Evolutionary conservation across 176 grass and related monocot species (phyloP).

Genomic region (Aegilops bicornis): DNA sequence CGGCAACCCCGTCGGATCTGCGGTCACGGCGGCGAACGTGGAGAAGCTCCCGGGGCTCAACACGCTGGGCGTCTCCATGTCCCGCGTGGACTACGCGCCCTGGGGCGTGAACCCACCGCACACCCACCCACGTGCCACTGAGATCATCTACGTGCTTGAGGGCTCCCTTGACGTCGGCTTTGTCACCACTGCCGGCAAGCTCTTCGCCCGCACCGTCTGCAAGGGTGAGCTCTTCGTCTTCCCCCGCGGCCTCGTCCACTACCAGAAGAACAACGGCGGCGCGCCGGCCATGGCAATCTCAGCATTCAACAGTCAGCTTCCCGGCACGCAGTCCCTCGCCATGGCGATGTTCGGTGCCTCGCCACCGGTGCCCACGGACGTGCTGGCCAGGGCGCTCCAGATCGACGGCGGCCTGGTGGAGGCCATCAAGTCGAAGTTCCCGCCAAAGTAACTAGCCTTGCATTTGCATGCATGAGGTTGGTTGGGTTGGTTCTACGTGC

Average conservation of each 20-base stretch:
- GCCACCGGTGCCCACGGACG: not conserved
- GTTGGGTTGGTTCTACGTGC: not conserved
- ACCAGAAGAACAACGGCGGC: not conserved
- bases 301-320: not conserved
- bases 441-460: not conserved
- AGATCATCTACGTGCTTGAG: not conserved
- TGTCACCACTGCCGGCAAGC: not conserved
- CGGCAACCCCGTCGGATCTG: not conserved
- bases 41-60: not conserved
- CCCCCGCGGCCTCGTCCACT: not conserved
- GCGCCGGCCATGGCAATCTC: not conserved
- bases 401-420: not conserved
- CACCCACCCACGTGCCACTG: not conserved
- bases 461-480: not conserved
- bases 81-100: not conserved
- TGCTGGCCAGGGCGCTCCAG: not conserved
- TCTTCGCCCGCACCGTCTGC: not conserved
- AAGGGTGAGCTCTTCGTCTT: not conserved
- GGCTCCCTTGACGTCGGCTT: not conserved
- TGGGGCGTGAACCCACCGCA: conserved; percentile 12
- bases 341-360: not conserved
- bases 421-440: conserved; percentile 3
- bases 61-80: not conserved
- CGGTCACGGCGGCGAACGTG: not conserved
- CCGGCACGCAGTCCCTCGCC: not conserved